Evolutionary conservation across 805 yeast genomes (phyloP).

Genomic region (Candida andamanensis): DNA sequence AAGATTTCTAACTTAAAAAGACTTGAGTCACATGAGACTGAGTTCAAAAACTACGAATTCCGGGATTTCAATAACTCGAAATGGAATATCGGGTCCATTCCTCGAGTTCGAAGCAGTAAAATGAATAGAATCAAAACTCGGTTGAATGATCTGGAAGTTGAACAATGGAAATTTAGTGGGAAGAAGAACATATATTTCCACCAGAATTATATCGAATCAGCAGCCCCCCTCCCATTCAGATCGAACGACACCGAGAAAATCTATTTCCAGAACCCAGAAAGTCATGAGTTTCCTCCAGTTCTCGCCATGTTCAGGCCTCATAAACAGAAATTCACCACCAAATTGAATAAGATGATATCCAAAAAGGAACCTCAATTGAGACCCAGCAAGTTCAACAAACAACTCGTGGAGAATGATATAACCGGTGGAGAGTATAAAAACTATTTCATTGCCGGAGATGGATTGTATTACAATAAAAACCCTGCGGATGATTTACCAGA

Average conservation of each 20-base stretch:
- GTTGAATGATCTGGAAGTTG: conserved; percentile 11
- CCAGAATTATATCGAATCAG: conserved; percentile 22
- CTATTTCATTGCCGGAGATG: conserved; percentile 51
- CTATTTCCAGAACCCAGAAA: conserved; percentile 18
- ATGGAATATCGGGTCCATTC: conserved; percentile 45
- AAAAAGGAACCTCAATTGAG: conserved; percentile 3
- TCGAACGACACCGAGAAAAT: conserved; percentile 18
- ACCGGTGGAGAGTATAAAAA: conserved; percentile 20
- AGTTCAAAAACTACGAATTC: conserved; percentile 24
- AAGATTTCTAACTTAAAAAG: conserved; percentile 8
- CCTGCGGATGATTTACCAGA: conserved; percentile 61
- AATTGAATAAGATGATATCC: conserved; percentile 18
- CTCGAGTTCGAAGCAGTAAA: conserved; percentile 30
- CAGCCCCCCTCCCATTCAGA: conserved; percentile 8
- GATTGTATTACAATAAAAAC: conserved; percentile 37
- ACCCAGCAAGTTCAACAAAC: conserved; percentile 6
- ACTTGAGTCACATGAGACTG: conserved; percentile 6
- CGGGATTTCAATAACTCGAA: conserved; percentile 18
- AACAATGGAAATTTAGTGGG: conserved; percentile 25
- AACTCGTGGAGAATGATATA: conserved; percentile 17
- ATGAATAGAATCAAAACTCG: conserved; percentile 18
- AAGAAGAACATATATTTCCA: conserved; percentile 35
- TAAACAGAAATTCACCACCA: conserved; percentile 33
- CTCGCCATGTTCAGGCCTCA: conserved; percentile 38
- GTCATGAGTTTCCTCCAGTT: conserved; percentile 20